Conservation (phyloP, 2,329 filamentous ascomycete genomes). For the Paracorniculantispora psalliotae region DNA sequence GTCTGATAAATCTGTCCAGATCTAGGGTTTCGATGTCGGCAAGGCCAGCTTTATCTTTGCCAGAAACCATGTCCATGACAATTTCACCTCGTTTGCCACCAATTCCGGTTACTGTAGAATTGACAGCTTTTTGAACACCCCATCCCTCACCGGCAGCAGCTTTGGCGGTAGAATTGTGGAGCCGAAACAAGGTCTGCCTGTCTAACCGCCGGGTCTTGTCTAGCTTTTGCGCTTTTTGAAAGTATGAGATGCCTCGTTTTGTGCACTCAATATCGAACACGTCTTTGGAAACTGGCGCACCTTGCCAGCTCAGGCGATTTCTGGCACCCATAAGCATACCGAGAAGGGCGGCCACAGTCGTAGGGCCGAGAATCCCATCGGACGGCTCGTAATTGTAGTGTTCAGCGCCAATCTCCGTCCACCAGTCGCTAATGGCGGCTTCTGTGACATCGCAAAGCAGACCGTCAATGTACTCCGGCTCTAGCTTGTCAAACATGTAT, state of each 20-base stretch:
- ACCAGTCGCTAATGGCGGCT: slow-evolving; percentile 87
- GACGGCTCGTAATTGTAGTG: slow-evolving; percentile 89
- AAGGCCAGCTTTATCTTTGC: slow-evolving; percentile 82
- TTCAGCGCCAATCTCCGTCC: slow-evolving; percentile 87
- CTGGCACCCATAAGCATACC: slow-evolving; percentile 86
- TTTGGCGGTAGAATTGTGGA: slow-evolving; percentile 83
- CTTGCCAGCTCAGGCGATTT: slow-evolving; percentile 80
- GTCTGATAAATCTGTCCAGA: slow-evolving; percentile 73
- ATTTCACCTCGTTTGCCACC: slow-evolving; percentile 92
- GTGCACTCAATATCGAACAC: slow-evolving; percentile 80
- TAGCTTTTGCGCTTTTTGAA: slow-evolving; percentile 85
- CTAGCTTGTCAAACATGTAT: slow-evolving; percentile 79
- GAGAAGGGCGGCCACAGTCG: slow-evolving; percentile 80
- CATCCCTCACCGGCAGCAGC: slow-evolving; percentile 84
- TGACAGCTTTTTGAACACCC: slow-evolving; percentile 89
- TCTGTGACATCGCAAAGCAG: slow-evolving; percentile 92
- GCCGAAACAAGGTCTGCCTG: slow-evolving; percentile 71
- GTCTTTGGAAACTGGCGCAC: slow-evolving; percentile 82
- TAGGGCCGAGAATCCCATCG: slow-evolving; percentile 88
- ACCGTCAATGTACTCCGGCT: slow-evolving; percentile 86
- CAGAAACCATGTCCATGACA: slow-evolving; percentile 88
- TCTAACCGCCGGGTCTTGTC: slow-evolving; percentile 75
- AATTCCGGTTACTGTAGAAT: slow-evolving; percentile 89
- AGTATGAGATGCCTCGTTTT: slow-evolving; percentile 78
- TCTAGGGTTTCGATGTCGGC: slow-evolving; percentile 90